Evolutionary conservation across 257 asterid genomes (phyloP).

Genomic region (Gentiana macrophylla): DNA sequence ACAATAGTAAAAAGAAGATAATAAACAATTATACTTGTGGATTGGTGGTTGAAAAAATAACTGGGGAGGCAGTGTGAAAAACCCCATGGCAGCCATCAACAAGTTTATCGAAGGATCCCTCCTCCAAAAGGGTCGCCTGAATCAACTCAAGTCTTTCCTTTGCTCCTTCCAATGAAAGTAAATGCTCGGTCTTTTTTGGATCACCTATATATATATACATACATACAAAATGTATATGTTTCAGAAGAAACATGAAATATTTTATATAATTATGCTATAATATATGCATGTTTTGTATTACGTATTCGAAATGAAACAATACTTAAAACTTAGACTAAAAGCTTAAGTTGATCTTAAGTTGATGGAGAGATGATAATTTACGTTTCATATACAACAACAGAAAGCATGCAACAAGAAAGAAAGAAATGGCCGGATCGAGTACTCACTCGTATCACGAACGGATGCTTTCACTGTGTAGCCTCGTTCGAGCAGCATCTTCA

Average conservation of each 20-base stretch:
- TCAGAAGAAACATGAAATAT: too few relatives aligned
- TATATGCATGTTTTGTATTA: too few relatives aligned
- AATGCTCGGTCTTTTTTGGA: constrained; percentile 31
- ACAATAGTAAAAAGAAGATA: too few relatives aligned
- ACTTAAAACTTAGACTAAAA: too few relatives aligned
- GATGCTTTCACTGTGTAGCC: constrained; percentile 57
- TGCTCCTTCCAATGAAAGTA: constrained; percentile 48
- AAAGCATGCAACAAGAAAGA: too few relatives aligned
- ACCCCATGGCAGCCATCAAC: constrained; percentile 51
- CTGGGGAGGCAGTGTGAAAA: constrained; percentile 56
- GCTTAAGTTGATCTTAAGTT: too few relatives aligned
- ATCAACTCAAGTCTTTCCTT: constrained; percentile 33
- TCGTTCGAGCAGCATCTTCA: constrained; percentile 36
- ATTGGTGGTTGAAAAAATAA: constrained; percentile 15
- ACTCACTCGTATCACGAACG: constrained; percentile 36
- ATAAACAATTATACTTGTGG: constrained; percentile 24
- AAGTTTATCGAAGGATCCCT: constrained; percentile 40
- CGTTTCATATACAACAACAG: too few relatives aligned
- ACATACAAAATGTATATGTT: not conserved
- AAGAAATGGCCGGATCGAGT: too few relatives aligned
- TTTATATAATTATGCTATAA: too few relatives aligned
- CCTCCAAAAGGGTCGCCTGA: constrained; percentile 31
- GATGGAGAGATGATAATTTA: too few relatives aligned
- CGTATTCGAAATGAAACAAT: too few relatives aligned
- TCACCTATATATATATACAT: constrained; percentile 24